phyloP scores from a whole-genome alignment of 129 eudicot species.

The Arctium lappa region DNA sequence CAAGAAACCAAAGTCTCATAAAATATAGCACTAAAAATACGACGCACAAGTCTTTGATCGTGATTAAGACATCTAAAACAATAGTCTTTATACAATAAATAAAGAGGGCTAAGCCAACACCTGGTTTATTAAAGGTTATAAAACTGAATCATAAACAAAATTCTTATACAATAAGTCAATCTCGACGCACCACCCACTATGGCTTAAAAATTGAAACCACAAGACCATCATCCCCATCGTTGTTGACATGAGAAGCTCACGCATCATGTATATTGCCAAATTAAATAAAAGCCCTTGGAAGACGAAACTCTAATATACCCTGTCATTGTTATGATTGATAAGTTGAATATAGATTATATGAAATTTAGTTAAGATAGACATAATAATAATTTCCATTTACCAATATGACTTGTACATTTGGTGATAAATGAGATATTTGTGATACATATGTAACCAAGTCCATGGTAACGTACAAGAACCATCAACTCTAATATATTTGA shows the following conservation, averaged over 20 bases:
- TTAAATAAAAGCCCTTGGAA: background rate
- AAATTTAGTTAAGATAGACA: no score
- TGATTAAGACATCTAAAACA: no score
- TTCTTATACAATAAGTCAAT: background rate
- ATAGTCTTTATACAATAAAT: background rate
- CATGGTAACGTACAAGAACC: background rate
- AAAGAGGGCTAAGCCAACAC: background rate
- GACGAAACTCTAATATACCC: background rate
- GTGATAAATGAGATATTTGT: background rate
- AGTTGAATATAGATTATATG: background rate
- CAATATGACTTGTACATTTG: background rate
- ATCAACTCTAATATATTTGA: background rate
- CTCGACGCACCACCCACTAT: background rate
- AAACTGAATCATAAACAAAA: background rate
- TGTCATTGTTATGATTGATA: background rate
- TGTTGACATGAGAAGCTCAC: background rate
- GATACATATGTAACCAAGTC: background rate
- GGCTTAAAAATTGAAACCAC: background rate
- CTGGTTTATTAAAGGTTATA: background rate
- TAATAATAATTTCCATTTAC: no score
- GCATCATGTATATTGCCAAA: background rate
- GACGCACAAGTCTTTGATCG: no score
- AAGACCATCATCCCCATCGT: background rate
- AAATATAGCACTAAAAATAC: no score
- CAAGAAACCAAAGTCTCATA: background rate